phyloP scores from a whole-genome alignment of 495 filamentous ascomycete genomes.

The Aspergillus bridgeri region DNA sequence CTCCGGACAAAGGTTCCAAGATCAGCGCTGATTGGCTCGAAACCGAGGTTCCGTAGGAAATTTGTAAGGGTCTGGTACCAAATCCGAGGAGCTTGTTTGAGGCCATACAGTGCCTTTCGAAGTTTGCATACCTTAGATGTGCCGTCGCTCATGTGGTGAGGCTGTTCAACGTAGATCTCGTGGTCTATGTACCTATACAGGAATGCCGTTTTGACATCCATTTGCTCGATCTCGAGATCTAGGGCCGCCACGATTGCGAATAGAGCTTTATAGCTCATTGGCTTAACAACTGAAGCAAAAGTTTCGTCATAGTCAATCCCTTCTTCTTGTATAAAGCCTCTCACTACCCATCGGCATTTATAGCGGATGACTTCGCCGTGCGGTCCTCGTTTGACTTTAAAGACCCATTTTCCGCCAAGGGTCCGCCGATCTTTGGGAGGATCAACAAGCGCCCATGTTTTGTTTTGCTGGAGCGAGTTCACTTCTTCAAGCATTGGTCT shows the following conservation, averaged over 20 bases:
- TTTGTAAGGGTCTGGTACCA: slow-evolving; percentile 34
- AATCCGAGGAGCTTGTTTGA: slow-evolving; percentile 37
- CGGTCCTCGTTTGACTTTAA: not conserved
- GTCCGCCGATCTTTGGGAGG: not conserved
- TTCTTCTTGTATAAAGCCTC: not conserved
- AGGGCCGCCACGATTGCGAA: slow-evolving; percentile 24
- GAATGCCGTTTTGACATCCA: slow-evolving; percentile 32
- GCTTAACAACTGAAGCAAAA: not conserved
- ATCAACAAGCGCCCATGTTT: not conserved
- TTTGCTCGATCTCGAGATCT: slow-evolving; percentile 30
- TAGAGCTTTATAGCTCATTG: not conserved
- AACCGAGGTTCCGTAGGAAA: slow-evolving; percentile 29
- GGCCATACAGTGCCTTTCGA: slow-evolving; percentile 21
- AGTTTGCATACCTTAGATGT: slow-evolving; percentile 23
- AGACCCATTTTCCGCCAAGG: not conserved
- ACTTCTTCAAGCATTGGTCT: not conserved
- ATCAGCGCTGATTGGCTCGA: slow-evolving; percentile 4
- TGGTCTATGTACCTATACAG: slow-evolving; percentile 26
- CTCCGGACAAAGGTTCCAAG: not conserved
- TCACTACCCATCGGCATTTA: not conserved
- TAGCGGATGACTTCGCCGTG: not conserved
- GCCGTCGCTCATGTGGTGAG: slow-evolving; percentile 16
- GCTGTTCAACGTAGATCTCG: slow-evolving; percentile 28
- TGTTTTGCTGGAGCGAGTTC: not conserved
- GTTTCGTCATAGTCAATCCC: not conserved